Evolutionary conservation across 2,329 filamentous ascomycete species (phyloP).

Genomic region (Pestalotiopsis sp.): DNA sequence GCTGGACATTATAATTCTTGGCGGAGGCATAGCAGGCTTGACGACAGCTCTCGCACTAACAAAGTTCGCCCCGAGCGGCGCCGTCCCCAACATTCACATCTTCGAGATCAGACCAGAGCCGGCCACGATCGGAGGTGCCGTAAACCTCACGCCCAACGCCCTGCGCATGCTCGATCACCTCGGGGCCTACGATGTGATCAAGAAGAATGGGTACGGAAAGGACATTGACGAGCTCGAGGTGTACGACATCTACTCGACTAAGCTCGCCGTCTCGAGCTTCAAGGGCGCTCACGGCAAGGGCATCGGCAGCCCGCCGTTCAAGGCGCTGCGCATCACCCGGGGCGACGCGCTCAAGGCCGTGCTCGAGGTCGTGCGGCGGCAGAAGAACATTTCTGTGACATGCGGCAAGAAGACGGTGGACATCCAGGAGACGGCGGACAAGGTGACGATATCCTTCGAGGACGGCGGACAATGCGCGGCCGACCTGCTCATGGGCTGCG

Average conservation of each 20-base stretch:
- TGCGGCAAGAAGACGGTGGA: constrained; percentile 11
- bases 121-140: constrained; percentile 12
- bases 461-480: neutral
- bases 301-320: constrained; percentile 11
- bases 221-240: constrained; percentile 13
- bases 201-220: constrained; percentile 6
- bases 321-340: constrained; percentile 13
- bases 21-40: constrained; percentile 14
- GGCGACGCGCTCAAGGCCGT: constrained; percentile 14
- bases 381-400: constrained; percentile 7
- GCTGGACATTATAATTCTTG: constrained; percentile 12
- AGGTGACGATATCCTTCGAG: constrained; percentile 7
- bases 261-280: constrained; percentile 14
- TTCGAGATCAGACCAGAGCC: constrained; percentile 13
- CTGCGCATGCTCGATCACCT: constrained; percentile 13
- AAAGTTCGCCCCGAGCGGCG: constrained; percentile 12
- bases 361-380: constrained; percentile 7
- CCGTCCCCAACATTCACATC: constrained; percentile 9
- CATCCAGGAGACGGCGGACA: constrained; percentile 8
- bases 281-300: constrained; percentile 9
- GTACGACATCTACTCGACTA: constrained; percentile 11
- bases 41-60: constrained; percentile 13
- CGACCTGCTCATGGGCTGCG: constrained; percentile 14
- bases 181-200: constrained; percentile 8
- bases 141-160: constrained; percentile 14